These are phyloP conservation scores for Boletus tylopilopsis DNA, from an alignment of 768 basidiomycete species.

Conservation along the genomic window DNA sequence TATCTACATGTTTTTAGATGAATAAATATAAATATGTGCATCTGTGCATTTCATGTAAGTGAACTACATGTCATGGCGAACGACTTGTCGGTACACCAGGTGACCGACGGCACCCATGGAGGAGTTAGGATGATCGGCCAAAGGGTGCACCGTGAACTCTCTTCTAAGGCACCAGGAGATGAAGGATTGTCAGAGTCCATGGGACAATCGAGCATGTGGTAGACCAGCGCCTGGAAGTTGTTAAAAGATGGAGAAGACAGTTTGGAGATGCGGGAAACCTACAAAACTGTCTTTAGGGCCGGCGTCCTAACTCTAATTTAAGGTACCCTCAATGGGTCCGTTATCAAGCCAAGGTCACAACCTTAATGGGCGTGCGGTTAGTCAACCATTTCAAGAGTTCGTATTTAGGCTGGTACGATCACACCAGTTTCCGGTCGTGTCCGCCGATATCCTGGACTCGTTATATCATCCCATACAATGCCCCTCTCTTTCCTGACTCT, in stretches of 20 bases:
- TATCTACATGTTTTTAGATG: too few relatives aligned
- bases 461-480: slow-evolving; percentile 18
- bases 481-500: slow-evolving; percentile 37
- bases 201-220: slow-evolving; percentile 56
- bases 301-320: too few relatives aligned
- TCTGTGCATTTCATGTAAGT: too few relatives aligned
- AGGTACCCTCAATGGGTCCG: too few relatives aligned
- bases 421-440: background rate
- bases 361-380: slow-evolving; percentile 4
- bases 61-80: too few relatives aligned
- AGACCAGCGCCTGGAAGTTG: slow-evolving; percentile 51
- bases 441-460: background rate
- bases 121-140: slow-evolving; percentile 51
- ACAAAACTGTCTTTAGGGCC: slow-evolving; percentile 47
- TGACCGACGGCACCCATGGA: slow-evolving; percentile 54
- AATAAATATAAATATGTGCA: too few relatives aligned
- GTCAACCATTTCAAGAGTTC: slow-evolving; percentile 5
- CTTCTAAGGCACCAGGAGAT: slow-evolving; percentile 57
- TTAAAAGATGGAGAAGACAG: slow-evolving; percentile 73
- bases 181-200: slow-evolving; percentile 41
- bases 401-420: slow-evolving; percentile 5
- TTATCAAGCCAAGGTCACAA: slow-evolving; percentile 7
- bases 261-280: too few relatives aligned
- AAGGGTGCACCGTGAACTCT: slow-evolving; percentile 46
- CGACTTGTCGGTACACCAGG: slow-evolving; percentile 63